Base-by-base conservation (phyloP, 768 basidiomycete genomes). In the Auricularia sp. region DNA sequence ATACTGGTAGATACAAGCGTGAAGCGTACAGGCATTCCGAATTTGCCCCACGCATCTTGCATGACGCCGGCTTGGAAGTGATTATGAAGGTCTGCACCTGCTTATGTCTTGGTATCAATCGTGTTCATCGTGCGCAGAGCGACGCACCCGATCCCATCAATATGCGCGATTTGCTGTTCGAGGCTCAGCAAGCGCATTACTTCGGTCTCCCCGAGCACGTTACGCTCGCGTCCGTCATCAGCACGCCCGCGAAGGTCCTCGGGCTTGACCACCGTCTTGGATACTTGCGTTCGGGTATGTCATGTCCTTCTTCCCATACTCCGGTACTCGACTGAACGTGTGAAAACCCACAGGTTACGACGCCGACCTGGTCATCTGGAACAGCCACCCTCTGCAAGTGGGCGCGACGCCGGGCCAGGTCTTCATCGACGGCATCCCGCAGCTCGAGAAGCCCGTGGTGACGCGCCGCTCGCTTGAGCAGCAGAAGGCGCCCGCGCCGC, bases 261-360 rank as follows among this genome's bases (percentile, higher is more conserved):
- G 94, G 94, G 24, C 79, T 94, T 72, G 84, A 81, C 3, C 88
- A 95, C 73, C 84, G 94, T 34, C 79, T 97, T 66, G 94, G 94
- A 16, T 85, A 83, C 70, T 74, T 96, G 51, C 80, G 82, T 69
- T 72, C 82, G 77, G 89, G 89, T 79, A 56, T 16, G 34, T 44
- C 3, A 7, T 47, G 45, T 3, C 13, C 44, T n/a, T 1, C 4
- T 34, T 64, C 54, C 11, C 44, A 10, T 18, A 3, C 18, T 44
- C 21, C 29, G 29, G 29, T 29, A 1, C 29, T 42, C 62, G 29
- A 44, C 14, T 18, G 33, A 39, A 8, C 33, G 24, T 3, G 16
- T 14, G 8, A 36, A 33, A 7, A n/a, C n/a, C n/a, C n/a, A n/a
- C 67, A 81, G 88, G 89, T 5, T 90, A 84, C 70, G 91, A 92